Base-by-base conservation (phyloP, 108 stramenopile species). In the Nannochloropsis salina region DNA sequence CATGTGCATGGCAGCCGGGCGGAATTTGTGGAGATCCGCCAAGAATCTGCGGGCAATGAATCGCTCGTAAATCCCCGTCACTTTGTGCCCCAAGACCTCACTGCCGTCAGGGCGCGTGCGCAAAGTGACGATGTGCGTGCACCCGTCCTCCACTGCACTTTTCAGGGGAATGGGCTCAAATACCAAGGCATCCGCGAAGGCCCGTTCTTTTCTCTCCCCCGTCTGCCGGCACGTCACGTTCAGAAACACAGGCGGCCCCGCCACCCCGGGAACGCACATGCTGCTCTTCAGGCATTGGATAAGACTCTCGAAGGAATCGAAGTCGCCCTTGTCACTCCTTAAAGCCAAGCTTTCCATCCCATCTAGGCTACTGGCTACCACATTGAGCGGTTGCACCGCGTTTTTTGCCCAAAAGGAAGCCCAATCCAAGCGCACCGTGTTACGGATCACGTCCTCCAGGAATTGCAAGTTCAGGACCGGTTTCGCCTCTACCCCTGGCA, bases 81-180 rank as follows among this genome's bases (percentile, higher is more conserved):
- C 85, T 85, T 88, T 82, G 94, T 91, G 40, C 92, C 94, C 94
- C n/a, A 94, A 88, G 21, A 96, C 94, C 92, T 96, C 94, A 6
- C 91, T 92, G 9, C 96, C 96, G 88, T 98, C 95, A 4, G 97
- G 95, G 80, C 95, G 83, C 80, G 96, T 95, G 80, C 96, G 93
- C 15, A 96, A 90, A 31, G 95, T 94, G 31, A 98, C 81, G 18
- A 96, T 94, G 91, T 98, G 95, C 11, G 95, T 96, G 15, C 95
- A 96, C 6, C 95, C 95, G n/a, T 97, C 96, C 21, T 88, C 80
- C n/a, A 94, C 74, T 1, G 97, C 96, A 9, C 80, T 83, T 83
- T 84, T 44, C 41, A 94, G 97, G 18, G 97, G 97, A 42, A 98
- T 85, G 9, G 97, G 96, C 87, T 94, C 95, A 86, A 93, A 96